Percentiles rank a stretch among this genome's conserved stretches.
Evolutionary conservation across 225 moss, liverwort and hornwort genomes (phyloP).

Genomic region (Ulota crispa): DNA sequence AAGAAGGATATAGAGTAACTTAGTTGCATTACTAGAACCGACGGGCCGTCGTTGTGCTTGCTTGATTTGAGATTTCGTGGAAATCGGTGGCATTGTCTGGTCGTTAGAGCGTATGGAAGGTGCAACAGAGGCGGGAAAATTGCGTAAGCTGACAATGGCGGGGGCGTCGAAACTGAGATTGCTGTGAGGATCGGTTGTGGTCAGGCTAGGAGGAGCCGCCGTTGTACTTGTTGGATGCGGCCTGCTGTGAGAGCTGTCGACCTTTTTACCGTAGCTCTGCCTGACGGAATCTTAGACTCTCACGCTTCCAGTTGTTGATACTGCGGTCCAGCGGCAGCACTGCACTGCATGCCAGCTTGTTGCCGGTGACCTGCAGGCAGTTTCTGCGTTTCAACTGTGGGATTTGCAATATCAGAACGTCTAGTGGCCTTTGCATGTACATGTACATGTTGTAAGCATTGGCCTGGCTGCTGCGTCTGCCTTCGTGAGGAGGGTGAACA

Average conservation of each 20-base stretch:
- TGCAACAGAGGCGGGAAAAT: background rate
- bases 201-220: background rate
- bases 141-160: background rate
- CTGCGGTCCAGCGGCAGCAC: conserved; percentile 4
- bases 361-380: background rate
- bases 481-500: background rate
- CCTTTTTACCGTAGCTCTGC: background rate
- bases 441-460: background rate
- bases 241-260: background rate
- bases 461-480: background rate
- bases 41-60: background rate
- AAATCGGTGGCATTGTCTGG: background rate
- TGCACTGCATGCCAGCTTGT: background rate
- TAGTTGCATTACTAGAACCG: too few relatives aligned
- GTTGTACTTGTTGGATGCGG: background rate
- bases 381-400: conserved; percentile 1
- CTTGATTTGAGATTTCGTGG: background rate
- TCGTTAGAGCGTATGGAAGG: background rate
- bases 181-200: background rate
- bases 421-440: conserved; percentile 1
- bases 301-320: conserved; percentile 22
- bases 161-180: background rate
- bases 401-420: conserved; percentile 13
- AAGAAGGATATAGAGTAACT: background rate
- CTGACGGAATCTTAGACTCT: conserved; percentile 9